phyloP scores from a whole-genome alignment of 768 basidiomycete species.

The Hebeloma cylindrosporum region DNA sequence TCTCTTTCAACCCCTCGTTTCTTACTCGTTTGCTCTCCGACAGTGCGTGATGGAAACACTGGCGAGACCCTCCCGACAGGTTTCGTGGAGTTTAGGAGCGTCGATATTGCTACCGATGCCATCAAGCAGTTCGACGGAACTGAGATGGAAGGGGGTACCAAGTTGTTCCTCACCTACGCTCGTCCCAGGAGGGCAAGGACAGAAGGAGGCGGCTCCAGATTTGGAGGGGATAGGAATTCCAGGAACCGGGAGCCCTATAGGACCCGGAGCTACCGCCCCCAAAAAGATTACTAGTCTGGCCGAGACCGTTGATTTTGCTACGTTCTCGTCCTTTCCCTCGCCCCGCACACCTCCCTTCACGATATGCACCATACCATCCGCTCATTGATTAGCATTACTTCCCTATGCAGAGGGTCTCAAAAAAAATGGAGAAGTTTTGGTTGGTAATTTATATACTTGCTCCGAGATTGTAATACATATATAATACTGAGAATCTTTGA shows the following conservation, averaged over 20 bases:
- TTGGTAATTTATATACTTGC: no score
- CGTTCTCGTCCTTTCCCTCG: neutral
- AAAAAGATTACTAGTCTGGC: neutral
- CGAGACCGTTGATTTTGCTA: neutral
- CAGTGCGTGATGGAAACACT: slow-evolving; percentile 35
- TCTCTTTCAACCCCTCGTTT: neutral
- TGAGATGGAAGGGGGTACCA: slow-evolving; percentile 33
- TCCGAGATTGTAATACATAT: no score
- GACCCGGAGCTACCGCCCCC: neutral
- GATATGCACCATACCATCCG: neutral
- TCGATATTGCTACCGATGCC: slow-evolving; percentile 48
- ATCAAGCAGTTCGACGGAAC: slow-evolving; percentile 42
- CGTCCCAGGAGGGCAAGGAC: slow-evolving; percentile 14
- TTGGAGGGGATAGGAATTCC: neutral
- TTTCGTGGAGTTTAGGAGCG: slow-evolving; percentile 53
- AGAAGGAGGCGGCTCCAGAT: slow-evolving; percentile 1
- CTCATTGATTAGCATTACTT: neutral
- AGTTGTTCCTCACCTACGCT: slow-evolving; percentile 43
- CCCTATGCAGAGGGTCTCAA: no score
- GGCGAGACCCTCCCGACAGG: slow-evolving; percentile 35
- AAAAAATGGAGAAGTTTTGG: no score
- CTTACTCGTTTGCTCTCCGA: neutral
- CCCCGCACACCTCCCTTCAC: neutral
- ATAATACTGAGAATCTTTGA: no score
- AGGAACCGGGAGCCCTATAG: neutral